Base-by-base conservation (phyloP, 805 yeast species). In the Kazachstania viticola region DNA sequence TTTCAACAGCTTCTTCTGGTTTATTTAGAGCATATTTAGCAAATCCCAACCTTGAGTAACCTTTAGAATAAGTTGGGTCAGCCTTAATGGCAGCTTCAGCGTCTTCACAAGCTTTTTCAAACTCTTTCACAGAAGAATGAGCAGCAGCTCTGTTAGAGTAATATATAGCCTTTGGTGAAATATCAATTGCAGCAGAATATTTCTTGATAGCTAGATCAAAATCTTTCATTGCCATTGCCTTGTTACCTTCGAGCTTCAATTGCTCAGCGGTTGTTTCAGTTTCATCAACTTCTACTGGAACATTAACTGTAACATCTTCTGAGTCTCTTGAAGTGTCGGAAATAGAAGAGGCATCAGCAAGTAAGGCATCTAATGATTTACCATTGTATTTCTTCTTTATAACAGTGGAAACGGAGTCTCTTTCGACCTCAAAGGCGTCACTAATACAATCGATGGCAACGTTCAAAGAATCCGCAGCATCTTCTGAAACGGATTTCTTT, bases 61-160 rank as follows among this genome's bases (percentile, higher is more conserved):
- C 95, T 64, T 88, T 87, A 21, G 95, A 75, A 48, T 83, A 91
- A 5, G 63, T 48, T 33, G 95, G 79, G 51, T 88, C 85, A 32
- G 76, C 62, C 38, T 71, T 69, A 35, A 84, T 75, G 26, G 98
- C 95, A 34, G 65, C 64, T 48, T 79, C 69, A 18, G 97, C 95
- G 56, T 91, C 98, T 28, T 64, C 64, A 25, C 80, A 71, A 3
- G 98, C 97, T 40, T 69, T 62, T 12, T 73, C 79, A 51, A 81
- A 87, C 38, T 84, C 64, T 40, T 73, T 69, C 19, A 71, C 49
- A 5, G 95, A 82, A 9, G 94, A 80, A 59, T 81, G 75, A 3
- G 97, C 97, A 27, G 98, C 98, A 11, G 98, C 97, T 52, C 98
- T 75, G 62, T 91, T 91, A 22, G 97, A 85, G 39, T 71, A 73